Conservation (phyloP, 1,284 basidiomycete genomes). For the Marasmius fiardii region DNA sequence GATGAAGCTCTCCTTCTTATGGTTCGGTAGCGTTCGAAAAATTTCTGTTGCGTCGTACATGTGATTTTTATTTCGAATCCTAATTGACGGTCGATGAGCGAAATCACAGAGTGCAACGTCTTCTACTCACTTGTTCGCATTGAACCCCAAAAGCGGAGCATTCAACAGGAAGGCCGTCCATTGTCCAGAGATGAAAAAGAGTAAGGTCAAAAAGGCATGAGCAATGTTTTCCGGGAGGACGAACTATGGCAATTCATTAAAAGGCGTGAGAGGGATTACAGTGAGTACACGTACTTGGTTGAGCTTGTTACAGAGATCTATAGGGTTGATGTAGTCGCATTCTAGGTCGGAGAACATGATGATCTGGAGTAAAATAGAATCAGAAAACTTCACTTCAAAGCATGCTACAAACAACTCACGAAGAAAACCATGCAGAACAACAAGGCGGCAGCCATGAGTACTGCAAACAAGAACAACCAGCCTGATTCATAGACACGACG, state of each 20-base stretch:
- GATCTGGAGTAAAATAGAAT: slow-evolving; percentile 56
- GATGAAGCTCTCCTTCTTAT: slow-evolving; percentile 97
- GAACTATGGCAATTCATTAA: slow-evolving; percentile 56
- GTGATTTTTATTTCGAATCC: slow-evolving; percentile 92
- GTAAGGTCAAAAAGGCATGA: slow-evolving; percentile 85
- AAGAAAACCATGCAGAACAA: slow-evolving; percentile 99
- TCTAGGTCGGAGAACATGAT: slow-evolving; percentile 99
- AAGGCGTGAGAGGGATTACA: neutral
- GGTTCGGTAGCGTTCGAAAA: slow-evolving; percentile 89
- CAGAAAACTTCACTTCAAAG: neutral
- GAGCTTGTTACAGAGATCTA: slow-evolving; percentile 99
- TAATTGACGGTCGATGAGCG: slow-evolving; percentile 30
- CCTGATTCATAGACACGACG: slow-evolving; percentile 41
- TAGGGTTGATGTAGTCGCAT: slow-evolving; percentile 99
- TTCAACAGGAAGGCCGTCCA: slow-evolving; percentile 95
- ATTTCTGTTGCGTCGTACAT: slow-evolving; percentile 99
- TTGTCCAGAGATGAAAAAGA: slow-evolving; percentile 94
- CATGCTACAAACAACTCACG: slow-evolving; percentile 52
- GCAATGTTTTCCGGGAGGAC: slow-evolving; percentile 95
- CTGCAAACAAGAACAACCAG: slow-evolving; percentile 93
- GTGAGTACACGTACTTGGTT: slow-evolving; percentile 71
- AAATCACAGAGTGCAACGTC: neutral
- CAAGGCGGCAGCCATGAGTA: slow-evolving; percentile 89
- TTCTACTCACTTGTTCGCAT: slow-evolving; percentile 85
- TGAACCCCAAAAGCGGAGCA: slow-evolving; percentile 86